Percentiles rank a stretch among this genome's conserved stretches.
phyloP scores from a whole-genome alignment of 768 basidiomycete genomes.

The Hericium alpestre region DNA sequence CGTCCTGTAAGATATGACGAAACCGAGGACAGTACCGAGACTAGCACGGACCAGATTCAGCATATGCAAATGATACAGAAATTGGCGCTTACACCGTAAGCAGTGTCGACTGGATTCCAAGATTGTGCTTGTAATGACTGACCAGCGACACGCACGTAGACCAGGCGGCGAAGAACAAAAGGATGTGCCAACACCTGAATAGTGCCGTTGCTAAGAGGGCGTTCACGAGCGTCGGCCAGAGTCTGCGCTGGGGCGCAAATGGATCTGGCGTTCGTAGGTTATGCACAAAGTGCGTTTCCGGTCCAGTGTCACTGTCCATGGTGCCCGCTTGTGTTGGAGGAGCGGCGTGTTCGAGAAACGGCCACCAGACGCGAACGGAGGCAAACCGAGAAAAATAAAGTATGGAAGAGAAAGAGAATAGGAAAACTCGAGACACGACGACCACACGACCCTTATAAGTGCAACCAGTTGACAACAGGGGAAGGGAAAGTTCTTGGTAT shows the following conservation, averaged over 20 bases:
- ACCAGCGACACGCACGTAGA: slow-evolving; percentile 46
- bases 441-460: too few species aligned
- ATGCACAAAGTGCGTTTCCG: background rate
- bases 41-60: slow-evolving; percentile 13
- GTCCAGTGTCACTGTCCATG: background rate
- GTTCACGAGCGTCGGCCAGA: slow-evolving; percentile 12
- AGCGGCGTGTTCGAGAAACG: too few species aligned
- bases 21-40: slow-evolving; percentile 60
- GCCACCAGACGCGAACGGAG: too few species aligned
- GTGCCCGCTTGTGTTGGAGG: too few species aligned
- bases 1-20: slow-evolving; percentile 62
- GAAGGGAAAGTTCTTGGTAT: too few species aligned
- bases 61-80: background rate
- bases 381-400: too few species aligned
- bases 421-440: too few species aligned
- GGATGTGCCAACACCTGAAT: slow-evolving; percentile 58
- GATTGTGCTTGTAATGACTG: slow-evolving; percentile 32
- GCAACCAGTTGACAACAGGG: too few species aligned
- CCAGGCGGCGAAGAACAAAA: slow-evolving; percentile 57
- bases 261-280: slow-evolving; percentile 12
- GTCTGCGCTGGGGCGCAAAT: slow-evolving; percentile 1
- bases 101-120: slow-evolving; percentile 42
- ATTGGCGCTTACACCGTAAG: slow-evolving; percentile 48
- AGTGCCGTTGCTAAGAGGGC: slow-evolving; percentile 28
- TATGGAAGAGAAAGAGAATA: too few species aligned